Conservation (phyloP, 2,329 filamentous ascomycete genomes). For the Leptographium lundbergii region DNA sequence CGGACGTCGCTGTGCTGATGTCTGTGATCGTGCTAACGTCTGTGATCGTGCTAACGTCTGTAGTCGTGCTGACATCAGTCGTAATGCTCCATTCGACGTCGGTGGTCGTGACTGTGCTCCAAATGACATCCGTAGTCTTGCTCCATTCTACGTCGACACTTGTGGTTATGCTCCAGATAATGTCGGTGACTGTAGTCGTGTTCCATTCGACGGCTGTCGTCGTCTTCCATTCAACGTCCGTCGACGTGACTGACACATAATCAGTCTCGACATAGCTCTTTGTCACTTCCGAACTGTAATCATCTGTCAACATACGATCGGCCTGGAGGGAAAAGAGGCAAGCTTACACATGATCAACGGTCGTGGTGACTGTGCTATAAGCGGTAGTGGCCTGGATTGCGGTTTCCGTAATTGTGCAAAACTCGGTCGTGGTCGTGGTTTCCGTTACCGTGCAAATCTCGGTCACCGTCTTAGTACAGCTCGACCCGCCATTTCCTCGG, state of each 20-base stretch:
- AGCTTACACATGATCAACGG: neutral
- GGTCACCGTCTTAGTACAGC: neutral
- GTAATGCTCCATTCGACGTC: neutral
- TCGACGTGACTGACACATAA: neutral
- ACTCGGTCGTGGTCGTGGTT: neutral
- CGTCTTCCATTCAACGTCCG: neutral
- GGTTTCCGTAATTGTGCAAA: neutral
- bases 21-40: no score
- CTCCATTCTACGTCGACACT: neutral
- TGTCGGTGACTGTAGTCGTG: no score
- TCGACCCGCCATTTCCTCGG: no score
- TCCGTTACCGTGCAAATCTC: constrained; percentile 3
- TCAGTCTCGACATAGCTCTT: neutral
- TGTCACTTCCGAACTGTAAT: neutral
- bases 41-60: no score
- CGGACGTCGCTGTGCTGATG: neutral
- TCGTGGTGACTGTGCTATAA: neutral
- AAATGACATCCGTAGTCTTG: neutral
- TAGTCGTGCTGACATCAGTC: neutral
- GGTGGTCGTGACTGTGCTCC: neutral
- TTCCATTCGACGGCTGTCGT: no score
- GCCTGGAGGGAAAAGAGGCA: neutral
- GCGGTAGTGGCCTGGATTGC: neutral
- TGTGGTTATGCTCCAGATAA: no score
- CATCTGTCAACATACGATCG: neutral